phyloP scores from a whole-genome alignment of 345 rosid species.

The Eucalyptus fibrosa region DNA sequence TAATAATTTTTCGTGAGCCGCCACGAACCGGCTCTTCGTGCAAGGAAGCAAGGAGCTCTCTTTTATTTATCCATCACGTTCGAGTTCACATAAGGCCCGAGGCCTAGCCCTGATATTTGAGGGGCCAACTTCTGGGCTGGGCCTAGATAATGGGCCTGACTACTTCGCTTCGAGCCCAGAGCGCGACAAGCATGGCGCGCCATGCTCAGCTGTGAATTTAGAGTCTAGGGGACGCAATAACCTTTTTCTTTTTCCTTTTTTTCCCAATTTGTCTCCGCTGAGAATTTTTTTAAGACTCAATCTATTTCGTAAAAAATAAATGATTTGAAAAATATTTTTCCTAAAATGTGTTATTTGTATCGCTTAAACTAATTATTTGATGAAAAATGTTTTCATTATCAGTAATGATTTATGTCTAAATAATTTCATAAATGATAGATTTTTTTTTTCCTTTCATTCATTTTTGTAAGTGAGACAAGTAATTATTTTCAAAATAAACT shows the following conservation, averaged over 20 bases:
- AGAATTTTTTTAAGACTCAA: neutral
- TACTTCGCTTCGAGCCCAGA: neutral
- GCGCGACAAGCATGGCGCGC: neutral
- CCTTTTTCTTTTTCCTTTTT: neutral
- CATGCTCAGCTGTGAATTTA: neutral
- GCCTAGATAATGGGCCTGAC: neutral
- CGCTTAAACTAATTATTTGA: neutral
- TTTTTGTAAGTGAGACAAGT: no score
- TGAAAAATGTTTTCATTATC: no score
- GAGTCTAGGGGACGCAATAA: neutral
- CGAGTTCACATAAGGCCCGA: neutral
- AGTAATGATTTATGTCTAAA: no score
- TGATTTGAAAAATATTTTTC: no score
- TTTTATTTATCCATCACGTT: neutral
- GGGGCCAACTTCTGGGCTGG: neutral
- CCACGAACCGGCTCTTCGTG: neutral
- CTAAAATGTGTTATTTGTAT: accelerated
- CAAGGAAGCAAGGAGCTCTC: neutral
- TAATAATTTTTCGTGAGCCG: neutral
- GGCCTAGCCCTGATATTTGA: neutral
- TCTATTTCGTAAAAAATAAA: no score
- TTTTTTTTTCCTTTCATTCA: no score
- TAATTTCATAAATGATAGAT: no score
- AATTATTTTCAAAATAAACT: accelerated
- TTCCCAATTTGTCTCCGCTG: neutral